Conservation (phyloP, 2,329 filamentous ascomycete species). For the Diplodia mutila region DNA sequence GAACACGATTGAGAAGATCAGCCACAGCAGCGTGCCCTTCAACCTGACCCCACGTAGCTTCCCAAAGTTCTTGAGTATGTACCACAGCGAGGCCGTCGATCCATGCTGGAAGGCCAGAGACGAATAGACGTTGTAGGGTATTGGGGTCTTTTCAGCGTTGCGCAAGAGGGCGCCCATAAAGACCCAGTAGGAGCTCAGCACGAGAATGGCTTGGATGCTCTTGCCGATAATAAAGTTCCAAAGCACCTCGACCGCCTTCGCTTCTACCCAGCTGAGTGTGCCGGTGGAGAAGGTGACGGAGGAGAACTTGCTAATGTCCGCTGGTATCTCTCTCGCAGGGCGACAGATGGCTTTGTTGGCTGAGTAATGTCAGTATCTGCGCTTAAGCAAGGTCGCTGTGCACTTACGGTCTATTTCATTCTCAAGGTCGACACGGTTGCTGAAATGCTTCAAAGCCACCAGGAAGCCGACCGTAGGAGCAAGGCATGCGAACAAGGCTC, state of each 20-base stretch:
- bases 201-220: too few species aligned
- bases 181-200: too few species aligned
- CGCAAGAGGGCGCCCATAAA: too few species aligned
- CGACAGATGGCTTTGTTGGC: slow-evolving; percentile 8
- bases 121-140: too few species aligned
- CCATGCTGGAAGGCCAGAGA: too few species aligned
- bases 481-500: neutral
- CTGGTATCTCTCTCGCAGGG: neutral
- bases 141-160: too few species aligned
- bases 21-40: too few species aligned
- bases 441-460: neutral
- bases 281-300: slow-evolving; percentile 7
- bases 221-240: slow-evolving; percentile 24
- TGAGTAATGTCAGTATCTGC: neutral
- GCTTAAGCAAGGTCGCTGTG: neutral
- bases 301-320: neutral
- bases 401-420: slow-evolving; percentile 14
- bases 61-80: too few species aligned
- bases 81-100: too few species aligned
- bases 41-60: too few species aligned
- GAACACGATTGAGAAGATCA: too few species aligned
- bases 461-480: neutral
- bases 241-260: slow-evolving; percentile 23
- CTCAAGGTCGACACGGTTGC: neutral
- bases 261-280: slow-evolving; percentile 18